Base-by-base conservation (phyloP, 192 early-diverging fungal species). In the Coemansia sp. region DNA sequence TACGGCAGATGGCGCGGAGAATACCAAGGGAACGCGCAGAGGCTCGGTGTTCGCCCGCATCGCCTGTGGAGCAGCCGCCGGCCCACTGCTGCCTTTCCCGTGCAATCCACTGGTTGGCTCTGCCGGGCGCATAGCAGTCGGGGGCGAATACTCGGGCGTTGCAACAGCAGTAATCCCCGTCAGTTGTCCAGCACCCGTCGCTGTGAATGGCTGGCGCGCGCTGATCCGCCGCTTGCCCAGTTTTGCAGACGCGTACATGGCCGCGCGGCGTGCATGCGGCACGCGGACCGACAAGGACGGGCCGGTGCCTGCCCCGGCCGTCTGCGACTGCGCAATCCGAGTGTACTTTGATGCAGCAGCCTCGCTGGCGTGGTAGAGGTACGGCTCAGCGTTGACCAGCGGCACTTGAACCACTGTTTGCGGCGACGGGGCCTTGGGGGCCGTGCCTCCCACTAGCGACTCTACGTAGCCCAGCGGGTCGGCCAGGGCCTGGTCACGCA, bases 41-140 rank as follows among this genome's bases (percentile, higher is more conserved):
- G 68, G 68, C 53, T 64, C 61, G 16, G 68, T 72, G 51, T 64
- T 72, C 45, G 68, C 56, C 33, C 68, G 33, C 7, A 12, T 33
- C 16, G 53, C 31, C 8, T 1, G 36, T 4, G 46, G 59, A 22
- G 23, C 51, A 21, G 30, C 29, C 22, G 29, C n/a, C 3, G 4
- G 9, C 12, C 23, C n/a, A 12, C 16, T 10, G 39, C 43, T 29
- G 43, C 12, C 16, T 27, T 21, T 25, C 17, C 43, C 14, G 19
- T 37, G 35, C 13, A n/a, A 18, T 8, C 35, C 1, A 8, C 17
- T 16, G 19, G 19, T n/a, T 25, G 23, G 19, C 16, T n/a, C 26
- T 30, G 43, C 43, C 17, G 28, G 22, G 21, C 10, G 19, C 50
- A n/a, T 6, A 7, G 35, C 35, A 18, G 27, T 38, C 22, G 26